A percentile compares a stretch with the other conserved stretches of the same genome.
phyloP scores from a whole-genome alignment of 2,329 filamentous ascomycete genomes.

The Daldinia sp. region DNA sequence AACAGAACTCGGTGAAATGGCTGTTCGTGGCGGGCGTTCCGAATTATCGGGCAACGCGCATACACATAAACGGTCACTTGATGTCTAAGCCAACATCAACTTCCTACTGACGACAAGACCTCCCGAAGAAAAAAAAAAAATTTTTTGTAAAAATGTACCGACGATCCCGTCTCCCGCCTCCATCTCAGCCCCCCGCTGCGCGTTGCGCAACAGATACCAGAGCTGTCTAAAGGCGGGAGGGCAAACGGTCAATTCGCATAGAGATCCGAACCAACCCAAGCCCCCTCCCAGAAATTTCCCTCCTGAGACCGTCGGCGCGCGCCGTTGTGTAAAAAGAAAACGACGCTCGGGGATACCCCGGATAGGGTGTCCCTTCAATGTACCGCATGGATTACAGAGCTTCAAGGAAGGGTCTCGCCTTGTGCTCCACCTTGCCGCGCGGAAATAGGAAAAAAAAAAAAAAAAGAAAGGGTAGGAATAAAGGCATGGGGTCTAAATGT shows the following conservation, averaged over 20 bases:
- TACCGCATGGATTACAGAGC: constrained; percentile 82
- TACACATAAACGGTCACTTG: too few species aligned
- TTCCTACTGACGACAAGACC: not conserved
- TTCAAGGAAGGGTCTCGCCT: constrained; percentile 78
- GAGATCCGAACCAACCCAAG: constrained; percentile 47
- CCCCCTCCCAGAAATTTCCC: constrained; percentile 44
- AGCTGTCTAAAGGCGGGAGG: constrained; percentile 48
- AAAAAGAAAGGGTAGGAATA: not conserved
- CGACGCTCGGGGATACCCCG: constrained; percentile 31
- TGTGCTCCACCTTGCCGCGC: constrained; percentile 80
- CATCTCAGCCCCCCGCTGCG: constrained; percentile 32
- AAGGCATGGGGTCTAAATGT: too few species aligned
- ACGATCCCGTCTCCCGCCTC: constrained; percentile 51
- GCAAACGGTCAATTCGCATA: constrained; percentile 55
- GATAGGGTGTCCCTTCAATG: constrained; percentile 52
- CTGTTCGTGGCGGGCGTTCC: too few species aligned
- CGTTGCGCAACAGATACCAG: constrained; percentile 49
- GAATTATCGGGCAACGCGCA: too few species aligned
- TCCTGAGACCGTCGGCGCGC: constrained; percentile 44
- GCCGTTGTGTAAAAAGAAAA: constrained; percentile 20
- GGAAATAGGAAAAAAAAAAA: constrained; percentile 49
- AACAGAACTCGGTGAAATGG: too few species aligned
- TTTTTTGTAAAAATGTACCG: constrained; percentile 52
- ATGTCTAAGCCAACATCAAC: too few species aligned
- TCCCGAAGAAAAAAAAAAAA: not conserved